Conservation (phyloP, 129 eudicot species). For the Lactuca saligna region DNA sequence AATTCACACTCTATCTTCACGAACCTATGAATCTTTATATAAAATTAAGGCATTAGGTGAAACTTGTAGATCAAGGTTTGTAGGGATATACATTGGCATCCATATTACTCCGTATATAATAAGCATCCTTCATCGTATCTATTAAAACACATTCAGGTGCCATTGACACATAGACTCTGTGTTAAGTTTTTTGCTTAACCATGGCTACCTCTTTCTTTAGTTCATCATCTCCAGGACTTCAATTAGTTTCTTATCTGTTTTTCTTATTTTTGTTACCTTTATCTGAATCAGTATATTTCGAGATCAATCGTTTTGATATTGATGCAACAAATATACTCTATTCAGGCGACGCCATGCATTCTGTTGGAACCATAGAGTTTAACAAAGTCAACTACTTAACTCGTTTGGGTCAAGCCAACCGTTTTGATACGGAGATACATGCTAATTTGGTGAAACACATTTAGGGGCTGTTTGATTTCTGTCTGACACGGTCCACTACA, state of each 20-base stretch:
- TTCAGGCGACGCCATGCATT: conserved; percentile 42
- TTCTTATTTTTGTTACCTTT: conserved; percentile 28
- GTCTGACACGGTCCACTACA: too few species aligned
- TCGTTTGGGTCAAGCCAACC: conserved; percentile 42
- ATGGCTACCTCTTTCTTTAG: conserved; percentile 29
- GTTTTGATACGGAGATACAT: conserved; percentile 24
- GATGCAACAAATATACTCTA: conserved; percentile 37
- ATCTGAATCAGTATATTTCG: conserved; percentile 33
- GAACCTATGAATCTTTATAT: conserved; percentile 14
- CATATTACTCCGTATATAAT: conserved; percentile 3
- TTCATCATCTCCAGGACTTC: not conserved
- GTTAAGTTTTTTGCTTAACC: conserved; percentile 6
- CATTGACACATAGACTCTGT: not conserved
- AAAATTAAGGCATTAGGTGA: not conserved
- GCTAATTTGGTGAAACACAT: too few species aligned
- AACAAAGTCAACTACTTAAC: conserved; percentile 25
- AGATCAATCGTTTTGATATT: conserved; percentile 28
- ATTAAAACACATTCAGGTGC: conserved; percentile 1
- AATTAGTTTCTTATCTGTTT: not conserved
- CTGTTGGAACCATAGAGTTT: conserved; percentile 44
- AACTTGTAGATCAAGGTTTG: not conserved
- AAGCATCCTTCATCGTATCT: not conserved
- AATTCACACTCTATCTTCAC: conserved; percentile 19
- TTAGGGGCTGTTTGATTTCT: too few species aligned
- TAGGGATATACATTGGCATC: conserved; percentile 1